Percentiles rank a stretch among this genome's conserved stretches.
These are phyloP conservation scores for Kitagawia praeruptora DNA, from an alignment of 129 eudicot species.

Conservation along the genomic window DNA sequence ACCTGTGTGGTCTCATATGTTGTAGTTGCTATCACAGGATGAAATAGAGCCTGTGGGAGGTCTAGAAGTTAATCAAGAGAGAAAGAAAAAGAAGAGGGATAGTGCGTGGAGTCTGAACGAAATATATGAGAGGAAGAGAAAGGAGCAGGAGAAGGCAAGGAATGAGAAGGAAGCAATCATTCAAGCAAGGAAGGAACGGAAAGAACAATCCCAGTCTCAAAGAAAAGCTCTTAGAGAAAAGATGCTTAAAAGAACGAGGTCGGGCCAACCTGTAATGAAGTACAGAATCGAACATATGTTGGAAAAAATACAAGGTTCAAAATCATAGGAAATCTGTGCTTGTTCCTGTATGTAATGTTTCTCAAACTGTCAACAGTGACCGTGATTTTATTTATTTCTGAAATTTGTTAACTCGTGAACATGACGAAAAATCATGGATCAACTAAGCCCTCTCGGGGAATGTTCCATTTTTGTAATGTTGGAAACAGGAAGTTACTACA, in stretches of 20 bases:
- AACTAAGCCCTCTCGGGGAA: too few relatives aligned
- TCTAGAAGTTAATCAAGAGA: conserved; percentile 15
- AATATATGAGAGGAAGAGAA: conserved; percentile 48
- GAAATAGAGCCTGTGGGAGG: conserved; percentile 23
- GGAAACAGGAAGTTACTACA: not conserved
- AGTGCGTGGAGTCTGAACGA: conserved; percentile 38
- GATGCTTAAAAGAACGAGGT: conserved; percentile 75
- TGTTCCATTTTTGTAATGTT: not conserved
- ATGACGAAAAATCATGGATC: too few relatives aligned
- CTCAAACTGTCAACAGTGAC: not conserved
- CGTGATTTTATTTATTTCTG: not conserved
- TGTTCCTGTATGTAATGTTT: not conserved
- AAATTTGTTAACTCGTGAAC: not conserved
- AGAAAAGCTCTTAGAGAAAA: conserved; percentile 54
- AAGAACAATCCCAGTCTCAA: conserved; percentile 40
- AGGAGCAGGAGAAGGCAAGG: conserved; percentile 69
- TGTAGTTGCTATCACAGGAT: conserved; percentile 29
- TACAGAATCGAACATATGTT: conserved; percentile 77
- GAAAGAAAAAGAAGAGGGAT: conserved; percentile 27
- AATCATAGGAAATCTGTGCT: not conserved
- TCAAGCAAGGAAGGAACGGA: conserved; percentile 48
- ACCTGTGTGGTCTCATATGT: not conserved
- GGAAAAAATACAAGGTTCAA: conserved; percentile 62
- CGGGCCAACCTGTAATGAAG: conserved; percentile 93
- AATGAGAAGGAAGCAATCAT: conserved; percentile 62